Evolutionary conservation across 208 protist species (phyloP).

Genomic region (Crithidia acanthocephali): DNA sequence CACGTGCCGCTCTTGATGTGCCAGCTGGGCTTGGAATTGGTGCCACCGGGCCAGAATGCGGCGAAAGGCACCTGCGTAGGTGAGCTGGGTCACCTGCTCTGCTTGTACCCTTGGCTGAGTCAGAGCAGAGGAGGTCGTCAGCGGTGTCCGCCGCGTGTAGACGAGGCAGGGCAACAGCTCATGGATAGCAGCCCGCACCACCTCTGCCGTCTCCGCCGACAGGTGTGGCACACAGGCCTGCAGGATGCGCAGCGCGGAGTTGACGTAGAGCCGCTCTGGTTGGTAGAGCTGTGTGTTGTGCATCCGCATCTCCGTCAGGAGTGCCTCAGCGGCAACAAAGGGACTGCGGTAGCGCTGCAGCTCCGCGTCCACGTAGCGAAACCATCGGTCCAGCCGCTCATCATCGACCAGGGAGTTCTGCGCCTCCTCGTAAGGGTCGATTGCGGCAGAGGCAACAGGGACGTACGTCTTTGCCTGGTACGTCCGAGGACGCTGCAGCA

Average conservation of each 20-base stretch:
- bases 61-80: slow-evolving; percentile 80
- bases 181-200: slow-evolving; percentile 66
- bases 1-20: slow-evolving; percentile 41
- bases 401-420: slow-evolving; percentile 43
- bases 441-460: slow-evolving; percentile 48
- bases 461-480: slow-evolving; percentile 38
- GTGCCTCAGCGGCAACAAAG: slow-evolving; percentile 83
- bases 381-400: slow-evolving; percentile 57
- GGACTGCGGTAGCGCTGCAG: slow-evolving; percentile 72
- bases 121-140: background rate
- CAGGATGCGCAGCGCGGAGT: slow-evolving; percentile 72
- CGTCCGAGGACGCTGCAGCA: slow-evolving; percentile 17
- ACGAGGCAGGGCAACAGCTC: slow-evolving; percentile 78
- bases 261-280: slow-evolving; percentile 70
- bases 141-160: slow-evolving; percentile 57
- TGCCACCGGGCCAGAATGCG: slow-evolving; percentile 57
- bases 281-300: slow-evolving; percentile 37
- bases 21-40: slow-evolving; percentile 41
- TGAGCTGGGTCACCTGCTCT: slow-evolving; percentile 28
- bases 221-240: slow-evolving; percentile 62
- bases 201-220: slow-evolving; percentile 45
- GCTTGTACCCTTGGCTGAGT: background rate
- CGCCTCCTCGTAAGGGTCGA: slow-evolving; percentile 73
- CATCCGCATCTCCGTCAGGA: slow-evolving; percentile 68
- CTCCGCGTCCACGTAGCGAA: slow-evolving; percentile 61